Evolutionary conservation across 768 basidiomycete species (phyloP).

Genomic region (Suillus paluster): DNA sequence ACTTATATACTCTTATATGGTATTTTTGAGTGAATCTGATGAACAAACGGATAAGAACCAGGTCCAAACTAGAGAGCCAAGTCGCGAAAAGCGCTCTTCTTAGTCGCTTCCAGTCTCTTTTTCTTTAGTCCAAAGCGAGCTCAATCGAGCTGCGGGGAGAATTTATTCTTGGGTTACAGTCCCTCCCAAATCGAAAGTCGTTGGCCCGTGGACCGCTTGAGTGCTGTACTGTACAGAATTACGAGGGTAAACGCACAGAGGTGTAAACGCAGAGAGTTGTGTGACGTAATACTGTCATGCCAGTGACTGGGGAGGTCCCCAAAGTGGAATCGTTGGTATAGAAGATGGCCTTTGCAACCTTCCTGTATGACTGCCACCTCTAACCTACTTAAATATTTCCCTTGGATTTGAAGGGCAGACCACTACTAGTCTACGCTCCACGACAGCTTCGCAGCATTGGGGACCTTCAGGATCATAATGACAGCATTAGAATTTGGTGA

Average conservation of each 20-base stretch:
- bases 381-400: not conserved
- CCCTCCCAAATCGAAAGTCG: not conserved
- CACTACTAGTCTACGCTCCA: not conserved
- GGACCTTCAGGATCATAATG: not conserved
- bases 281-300: not conserved
- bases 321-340: not conserved
- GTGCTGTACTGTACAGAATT: not conserved
- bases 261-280: no score
- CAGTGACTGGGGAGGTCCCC: conserved; percentile 13
- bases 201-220: not conserved
- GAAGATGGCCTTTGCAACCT: not conserved
- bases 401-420: not conserved
- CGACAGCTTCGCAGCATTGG: not conserved
- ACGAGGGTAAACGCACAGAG: no score
- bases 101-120: not conserved
- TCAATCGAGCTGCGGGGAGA: not conserved
- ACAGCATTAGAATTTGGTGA: not conserved
- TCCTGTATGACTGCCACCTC: not conserved
- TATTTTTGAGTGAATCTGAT: no score
- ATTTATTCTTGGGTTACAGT: not conserved
- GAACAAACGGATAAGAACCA: no score
- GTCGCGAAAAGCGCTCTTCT: not conserved
- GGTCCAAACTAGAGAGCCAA: no score
- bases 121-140: not conserved
- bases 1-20: no score